These are phyloP conservation scores for Nakazawaea molendinolei DNA, from an alignment of 805 yeast genomes.

Conservation along the genomic window DNA sequence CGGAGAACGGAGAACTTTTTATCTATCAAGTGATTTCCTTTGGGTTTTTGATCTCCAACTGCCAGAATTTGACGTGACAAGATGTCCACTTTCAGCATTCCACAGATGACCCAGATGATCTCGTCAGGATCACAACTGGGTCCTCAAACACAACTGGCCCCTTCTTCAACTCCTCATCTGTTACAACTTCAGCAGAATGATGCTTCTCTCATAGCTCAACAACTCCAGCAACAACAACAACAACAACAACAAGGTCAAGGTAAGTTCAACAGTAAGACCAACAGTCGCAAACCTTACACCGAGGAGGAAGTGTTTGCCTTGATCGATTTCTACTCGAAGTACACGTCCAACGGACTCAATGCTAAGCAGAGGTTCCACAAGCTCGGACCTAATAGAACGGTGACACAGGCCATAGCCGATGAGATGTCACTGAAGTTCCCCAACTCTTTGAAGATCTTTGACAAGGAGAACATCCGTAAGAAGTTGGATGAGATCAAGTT, in stretches of 20 bases:
- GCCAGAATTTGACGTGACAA: too few species aligned
- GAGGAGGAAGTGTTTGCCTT: constrained; percentile 12
- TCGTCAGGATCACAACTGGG: constrained; percentile 47
- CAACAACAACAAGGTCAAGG: too few species aligned
- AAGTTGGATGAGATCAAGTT: constrained; percentile 12
- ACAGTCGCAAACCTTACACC: constrained; percentile 14
- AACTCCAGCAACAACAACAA: constrained; percentile 5
- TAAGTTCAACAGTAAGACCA: too few species aligned
- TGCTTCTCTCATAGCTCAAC: constrained; percentile 7
- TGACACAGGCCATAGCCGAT: constrained; percentile 7
- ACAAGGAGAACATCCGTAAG: constrained; percentile 12
- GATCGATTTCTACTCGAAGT: constrained; percentile 10
- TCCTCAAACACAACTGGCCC: not conserved
- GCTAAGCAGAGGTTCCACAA: constrained; percentile 4
- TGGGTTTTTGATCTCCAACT: too few species aligned
- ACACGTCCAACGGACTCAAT: constrained; percentile 10
- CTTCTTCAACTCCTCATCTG: constrained; percentile 1
- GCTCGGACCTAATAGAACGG: constrained; percentile 4
- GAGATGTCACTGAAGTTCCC: constrained; percentile 12
- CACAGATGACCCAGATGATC: constrained; percentile 57
- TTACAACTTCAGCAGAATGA: constrained; percentile 2
- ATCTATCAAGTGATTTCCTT: too few species aligned
- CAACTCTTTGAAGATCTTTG: constrained; percentile 10
- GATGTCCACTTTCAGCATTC: constrained; percentile 15
- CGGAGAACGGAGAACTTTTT: too few species aligned